Conservation (phyloP, 2,329 filamentous ascomycete species). For the Fusarium guadeloupense region DNA sequence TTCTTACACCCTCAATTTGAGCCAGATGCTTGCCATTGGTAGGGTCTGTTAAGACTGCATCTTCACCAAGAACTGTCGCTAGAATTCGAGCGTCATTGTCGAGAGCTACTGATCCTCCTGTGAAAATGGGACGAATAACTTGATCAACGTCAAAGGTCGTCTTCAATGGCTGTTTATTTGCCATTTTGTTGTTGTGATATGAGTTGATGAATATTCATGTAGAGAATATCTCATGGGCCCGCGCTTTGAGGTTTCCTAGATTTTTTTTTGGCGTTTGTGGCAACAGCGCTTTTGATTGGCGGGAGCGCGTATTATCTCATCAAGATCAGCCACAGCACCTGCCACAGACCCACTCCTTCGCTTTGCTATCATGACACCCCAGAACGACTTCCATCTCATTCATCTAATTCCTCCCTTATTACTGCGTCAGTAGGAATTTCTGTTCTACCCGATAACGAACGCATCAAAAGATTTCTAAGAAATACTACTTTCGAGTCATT, state of each 20-base stretch:
- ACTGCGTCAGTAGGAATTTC: background rate
- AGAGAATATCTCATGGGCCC: conserved; percentile 35
- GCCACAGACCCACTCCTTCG: conserved; percentile 1
- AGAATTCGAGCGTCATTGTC: conserved; percentile 84
- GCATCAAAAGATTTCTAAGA: background rate
- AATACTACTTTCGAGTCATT: background rate
- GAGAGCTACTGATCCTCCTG: conserved; percentile 86
- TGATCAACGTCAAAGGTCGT: conserved; percentile 88
- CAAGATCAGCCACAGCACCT: conserved; percentile 10
- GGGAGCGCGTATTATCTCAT: conserved; percentile 7
- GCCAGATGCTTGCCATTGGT: conserved; percentile 83
- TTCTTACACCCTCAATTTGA: conserved; percentile 81
- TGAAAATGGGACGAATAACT: conserved; percentile 92
- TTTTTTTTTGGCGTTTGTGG: conserved; percentile 37
- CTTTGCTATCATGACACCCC: conserved; percentile 26
- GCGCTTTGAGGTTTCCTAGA: conserved; percentile 23
- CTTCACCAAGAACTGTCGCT: conserved; percentile 89
- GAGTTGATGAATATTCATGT: conserved; percentile 29
- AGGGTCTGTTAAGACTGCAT: conserved; percentile 87
- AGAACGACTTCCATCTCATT: background rate
- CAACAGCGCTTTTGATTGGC: conserved; percentile 19
- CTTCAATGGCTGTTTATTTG: conserved; percentile 72
- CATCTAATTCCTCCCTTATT: background rate
- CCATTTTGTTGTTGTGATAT: conserved; percentile 53
- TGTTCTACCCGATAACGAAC: background rate